These are phyloP conservation scores for Trichopus zeylanicus DNA, from an alignment of 116 monocot genomes.

Conservation along the genomic window DNA sequence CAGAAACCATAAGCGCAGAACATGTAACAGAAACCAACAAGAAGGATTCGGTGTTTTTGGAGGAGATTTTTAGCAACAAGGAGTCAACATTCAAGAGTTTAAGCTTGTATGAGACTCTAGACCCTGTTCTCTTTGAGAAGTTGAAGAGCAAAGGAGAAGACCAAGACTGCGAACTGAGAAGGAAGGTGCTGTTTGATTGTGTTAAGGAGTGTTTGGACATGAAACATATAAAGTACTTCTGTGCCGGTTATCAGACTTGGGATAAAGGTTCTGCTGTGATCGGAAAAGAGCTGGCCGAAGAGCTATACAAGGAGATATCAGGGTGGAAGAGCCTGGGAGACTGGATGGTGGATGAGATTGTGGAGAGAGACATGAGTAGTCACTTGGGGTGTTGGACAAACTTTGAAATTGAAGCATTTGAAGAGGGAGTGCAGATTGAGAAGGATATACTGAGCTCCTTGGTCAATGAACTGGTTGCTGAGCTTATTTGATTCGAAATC, in stretches of 20 bases:
- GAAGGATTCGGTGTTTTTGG: slow-evolving; percentile 27
- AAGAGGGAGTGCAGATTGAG: slow-evolving; percentile 44
- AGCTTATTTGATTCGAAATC: too few relatives aligned
- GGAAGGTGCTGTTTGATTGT: slow-evolving; percentile 70
- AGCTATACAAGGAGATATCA: slow-evolving; percentile 48
- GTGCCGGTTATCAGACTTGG: slow-evolving; percentile 51
- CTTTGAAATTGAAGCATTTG: slow-evolving; percentile 61
- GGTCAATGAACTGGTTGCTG: slow-evolving; percentile 56
- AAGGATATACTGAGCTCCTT: slow-evolving; percentile 31
- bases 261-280: slow-evolving; percentile 28
- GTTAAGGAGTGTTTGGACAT: slow-evolving; percentile 48
- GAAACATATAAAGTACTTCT: slow-evolving; percentile 41
- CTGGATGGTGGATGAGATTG: slow-evolving; percentile 76
- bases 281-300: slow-evolving; percentile 22
- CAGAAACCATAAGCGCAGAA: too few relatives aligned
- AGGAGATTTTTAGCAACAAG: slow-evolving; percentile 26
- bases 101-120: slow-evolving; percentile 10
- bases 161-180: slow-evolving; percentile 21
- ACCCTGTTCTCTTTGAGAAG: slow-evolving; percentile 39
- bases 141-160: slow-evolving; percentile 25
- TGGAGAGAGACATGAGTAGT: slow-evolving; percentile 71
- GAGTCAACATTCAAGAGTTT: background rate
- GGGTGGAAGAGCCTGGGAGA: slow-evolving; percentile 56
- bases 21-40: background rate
- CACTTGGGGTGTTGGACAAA: slow-evolving; percentile 61